These are phyloP conservation scores for Flaveria robusta DNA, from an alignment of 129 eudicot species.

Conservation along the genomic window DNA sequence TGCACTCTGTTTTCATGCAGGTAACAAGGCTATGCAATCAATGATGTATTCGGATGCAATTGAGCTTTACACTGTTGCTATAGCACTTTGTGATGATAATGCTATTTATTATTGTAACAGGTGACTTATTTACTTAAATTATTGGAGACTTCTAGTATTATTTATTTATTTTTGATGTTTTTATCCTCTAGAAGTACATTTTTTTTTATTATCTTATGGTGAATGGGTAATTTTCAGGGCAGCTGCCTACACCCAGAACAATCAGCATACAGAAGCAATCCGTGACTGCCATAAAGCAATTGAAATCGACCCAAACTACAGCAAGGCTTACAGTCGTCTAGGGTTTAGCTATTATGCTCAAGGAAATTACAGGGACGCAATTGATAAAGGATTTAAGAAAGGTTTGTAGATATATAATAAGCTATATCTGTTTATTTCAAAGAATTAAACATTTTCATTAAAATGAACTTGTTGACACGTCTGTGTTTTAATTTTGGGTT, in stretches of 20 bases:
- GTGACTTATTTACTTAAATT: conserved; percentile 35
- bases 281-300: conserved; percentile 69
- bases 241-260: conserved; percentile 82
- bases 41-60: conserved; percentile 63
- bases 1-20: conserved; percentile 38
- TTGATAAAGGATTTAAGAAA: conserved; percentile 67
- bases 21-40: conserved; percentile 88
- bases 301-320: conserved; percentile 77
- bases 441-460: neutral
- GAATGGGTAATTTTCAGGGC: conserved; percentile 54
- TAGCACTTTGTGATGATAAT: conserved; percentile 67
- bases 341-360: conserved; percentile 88
- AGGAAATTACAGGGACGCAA: conserved; percentile 84
- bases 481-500: neutral
- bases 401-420: conserved; percentile 45
- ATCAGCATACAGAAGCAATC: conserved; percentile 63
- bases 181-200: neutral
- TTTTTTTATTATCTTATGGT: neutral
- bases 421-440: neutral
- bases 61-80: conserved; percentile 81
- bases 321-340: conserved; percentile 95
- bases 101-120: conserved; percentile 96
- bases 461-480: conserved; percentile 2
- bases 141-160: neutral
- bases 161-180: neutral